Evolutionary conservation across 768 basidiomycete species (phyloP), one percentile per base, ranked within the genome.

Genomic region (Multifurca ochricompacta): DNA sequence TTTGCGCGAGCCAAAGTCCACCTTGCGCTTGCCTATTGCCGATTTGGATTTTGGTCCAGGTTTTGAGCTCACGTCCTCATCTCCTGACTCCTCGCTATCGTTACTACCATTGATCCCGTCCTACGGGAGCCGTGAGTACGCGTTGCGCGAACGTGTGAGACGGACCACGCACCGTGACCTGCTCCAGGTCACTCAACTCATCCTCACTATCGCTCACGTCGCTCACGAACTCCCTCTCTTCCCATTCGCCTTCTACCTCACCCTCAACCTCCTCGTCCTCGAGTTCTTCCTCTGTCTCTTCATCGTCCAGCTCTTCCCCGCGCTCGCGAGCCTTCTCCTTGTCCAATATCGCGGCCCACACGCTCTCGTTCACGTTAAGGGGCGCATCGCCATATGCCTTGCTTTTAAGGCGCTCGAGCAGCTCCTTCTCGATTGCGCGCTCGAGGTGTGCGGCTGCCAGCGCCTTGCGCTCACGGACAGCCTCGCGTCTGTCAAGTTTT

Each of bases 341-440:
- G 65, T 96, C 91, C 37, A 98, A 73, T 48, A 99, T 85, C 2
- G 89, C 83, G 60, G 84, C 82, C 96, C 96, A 98, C 8, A 98
- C 93, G 37, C 76, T 83, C 71, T 99, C 96, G 69, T 99, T 98
- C 54, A 99, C 94, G 69, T 99, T 98, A 40, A 99, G 78, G 11
- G 96, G 96, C 31, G 89, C 87, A 65, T 98, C 95, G 39, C 96
- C 95, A 66, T 99, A 98, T 16, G 95, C 94, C 69, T 96, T 96
- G 49, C 86, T 86, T 73, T 94, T 93, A 18, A 99, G 78, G 16
- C 96, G 89, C 63, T 95, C 92, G 43, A 99, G 82, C 23, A 98
- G 82, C 66, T 99, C 96, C 66, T 91, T 91, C 69, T 97, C 89
- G 63, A 99, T 97, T 11, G 90, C 88, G 54, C 83, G 85, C 69